Base-by-base conservation (phyloP, 2,329 filamentous ascomycete species). In the Nemania sp. region DNA sequence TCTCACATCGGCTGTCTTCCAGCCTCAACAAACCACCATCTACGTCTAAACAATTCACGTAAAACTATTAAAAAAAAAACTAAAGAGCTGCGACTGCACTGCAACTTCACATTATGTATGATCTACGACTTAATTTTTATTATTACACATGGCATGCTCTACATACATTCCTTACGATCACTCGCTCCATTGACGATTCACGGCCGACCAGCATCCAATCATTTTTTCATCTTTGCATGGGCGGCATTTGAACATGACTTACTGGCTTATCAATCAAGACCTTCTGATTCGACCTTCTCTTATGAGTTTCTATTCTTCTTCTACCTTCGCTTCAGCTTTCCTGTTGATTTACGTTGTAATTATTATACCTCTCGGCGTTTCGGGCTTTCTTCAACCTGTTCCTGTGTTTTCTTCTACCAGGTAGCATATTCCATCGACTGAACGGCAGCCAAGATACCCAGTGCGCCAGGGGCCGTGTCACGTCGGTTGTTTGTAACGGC, bases 1-100 rank as follows among this genome's bases (percentile, higher is more conserved):
- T 45, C 73, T 83, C 39, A 77, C 77, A 40, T 76, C 72, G 40
- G 77, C 78, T 34, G 79, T 81, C 30, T 81, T 81, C 65, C 73
- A 74, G 49, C 76, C 77, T 2, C 57, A 62, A 9, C 57, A 54
- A 36, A 52, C 55, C 17, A 42, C 55, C 11, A 37, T 51, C 23
- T 39, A 49, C 22, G 58, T 49, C 17, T 62, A 43, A 59, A 28
- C 6, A 8, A 22, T 2, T 14, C 12, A 2, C 14, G 36, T 17
- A 19, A 30, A 49, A n/a, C n/a, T n/a, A n/a, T n/a, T n/a, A n/a
- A n/a, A n/a, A n/a, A n/a, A n/a, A n/a, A n/a, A n/a, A n/a, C n/a
- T n/a, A n/a, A 17, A 45, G 8, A 28, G 23, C 41, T 46, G 36
- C 55, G 33, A 47, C 31, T 3, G 42, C 37, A 24, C 19, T 24